A percentile compares a stretch with the other conserved stretches of the same genome.
Evolutionary conservation across 2,329 filamentous ascomycete species (phyloP).

Genomic region (Fusarium drepaniforme): DNA sequence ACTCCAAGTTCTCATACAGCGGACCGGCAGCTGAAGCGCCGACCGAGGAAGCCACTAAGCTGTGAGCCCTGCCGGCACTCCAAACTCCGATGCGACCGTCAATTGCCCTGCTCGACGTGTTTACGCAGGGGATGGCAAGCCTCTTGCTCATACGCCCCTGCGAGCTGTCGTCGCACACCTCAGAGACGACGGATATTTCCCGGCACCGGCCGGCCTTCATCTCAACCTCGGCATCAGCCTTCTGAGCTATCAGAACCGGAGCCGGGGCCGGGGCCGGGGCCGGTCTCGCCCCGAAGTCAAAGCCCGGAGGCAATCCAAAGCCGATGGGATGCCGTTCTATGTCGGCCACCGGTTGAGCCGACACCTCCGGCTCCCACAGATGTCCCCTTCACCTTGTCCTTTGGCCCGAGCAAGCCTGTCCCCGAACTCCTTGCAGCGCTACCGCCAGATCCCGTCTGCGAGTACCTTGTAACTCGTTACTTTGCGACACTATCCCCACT

Average conservation of each 20-base stretch:
- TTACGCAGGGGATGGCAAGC: conserved; percentile 4
- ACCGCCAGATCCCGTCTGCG: conserved; percentile 9
- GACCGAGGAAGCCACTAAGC: conserved; percentile 19
- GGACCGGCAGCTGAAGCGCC: background rate
- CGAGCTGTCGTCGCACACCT: background rate
- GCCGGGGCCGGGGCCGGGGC: background rate
- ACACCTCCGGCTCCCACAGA: background rate
- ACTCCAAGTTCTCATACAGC: background rate
- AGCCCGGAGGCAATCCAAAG: background rate
- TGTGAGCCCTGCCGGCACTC: conserved; percentile 29
- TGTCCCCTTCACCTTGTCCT: conserved; percentile 1
- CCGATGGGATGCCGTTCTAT: background rate
- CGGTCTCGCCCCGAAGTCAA: background rate
- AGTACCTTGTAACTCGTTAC: conserved; percentile 26
- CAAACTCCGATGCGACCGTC: conserved; percentile 33
- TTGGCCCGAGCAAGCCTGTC: conserved; percentile 7
- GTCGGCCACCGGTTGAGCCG: background rate
- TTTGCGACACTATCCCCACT: conserved; percentile 23
- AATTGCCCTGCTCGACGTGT: conserved; percentile 25
- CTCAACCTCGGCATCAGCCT: background rate
- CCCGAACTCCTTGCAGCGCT: conserved; percentile 16
- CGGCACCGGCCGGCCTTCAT: background rate
- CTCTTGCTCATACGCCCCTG: background rate
- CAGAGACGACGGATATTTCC: background rate
- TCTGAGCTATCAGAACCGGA: background rate